A percentile compares a stretch with the other conserved stretches of the same genome.
phyloP scores from a whole-genome alignment of 106 monocot genomes.

The Posidonia australis region DNA sequence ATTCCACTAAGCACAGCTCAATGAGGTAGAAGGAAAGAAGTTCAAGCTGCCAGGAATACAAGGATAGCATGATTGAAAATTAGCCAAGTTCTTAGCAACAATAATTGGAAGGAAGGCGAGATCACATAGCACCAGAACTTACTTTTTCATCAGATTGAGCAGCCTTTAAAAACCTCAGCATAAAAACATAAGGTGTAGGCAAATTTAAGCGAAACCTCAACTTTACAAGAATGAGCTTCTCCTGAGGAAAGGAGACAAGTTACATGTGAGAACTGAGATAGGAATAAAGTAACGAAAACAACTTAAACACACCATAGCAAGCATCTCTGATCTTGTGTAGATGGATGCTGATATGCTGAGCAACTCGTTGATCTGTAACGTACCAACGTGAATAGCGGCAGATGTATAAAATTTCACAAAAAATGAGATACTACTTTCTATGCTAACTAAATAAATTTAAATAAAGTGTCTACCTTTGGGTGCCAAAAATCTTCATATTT shows the following conservation, averaged over 20 bases:
- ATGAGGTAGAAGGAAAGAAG: constrained; percentile 42
- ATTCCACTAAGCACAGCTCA: constrained; percentile 40
- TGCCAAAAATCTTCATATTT: constrained; percentile 59
- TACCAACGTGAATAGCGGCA: not conserved
- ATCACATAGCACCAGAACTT: not conserved
- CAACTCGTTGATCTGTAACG: constrained; percentile 35
- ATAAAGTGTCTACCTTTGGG: constrained; percentile 30
- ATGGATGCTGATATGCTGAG: constrained; percentile 27
- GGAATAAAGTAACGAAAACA: not conserved
- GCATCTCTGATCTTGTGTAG: constrained; percentile 36
- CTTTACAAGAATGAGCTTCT: constrained; percentile 26
- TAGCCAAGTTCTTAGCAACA: not conserved
- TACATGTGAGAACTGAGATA: not conserved
- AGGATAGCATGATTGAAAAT: not conserved
- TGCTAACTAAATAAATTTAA: not conserved
- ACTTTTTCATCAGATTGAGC: constrained; percentile 34
- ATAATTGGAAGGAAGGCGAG: not conserved
- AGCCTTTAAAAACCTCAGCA: constrained; percentile 49
- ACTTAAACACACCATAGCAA: constrained; percentile 29
- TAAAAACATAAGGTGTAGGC: constrained; percentile 47
- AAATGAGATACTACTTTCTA: not conserved
- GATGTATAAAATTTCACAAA: not conserved
- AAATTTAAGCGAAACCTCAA: constrained; percentile 36
- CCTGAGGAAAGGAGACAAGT: constrained; percentile 13
- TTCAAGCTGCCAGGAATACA: constrained; percentile 26